These are phyloP conservation scores for Kwoniella mangroviensis DNA, from an alignment of 768 basidiomycete genomes.

Conservation along the genomic window DNA sequence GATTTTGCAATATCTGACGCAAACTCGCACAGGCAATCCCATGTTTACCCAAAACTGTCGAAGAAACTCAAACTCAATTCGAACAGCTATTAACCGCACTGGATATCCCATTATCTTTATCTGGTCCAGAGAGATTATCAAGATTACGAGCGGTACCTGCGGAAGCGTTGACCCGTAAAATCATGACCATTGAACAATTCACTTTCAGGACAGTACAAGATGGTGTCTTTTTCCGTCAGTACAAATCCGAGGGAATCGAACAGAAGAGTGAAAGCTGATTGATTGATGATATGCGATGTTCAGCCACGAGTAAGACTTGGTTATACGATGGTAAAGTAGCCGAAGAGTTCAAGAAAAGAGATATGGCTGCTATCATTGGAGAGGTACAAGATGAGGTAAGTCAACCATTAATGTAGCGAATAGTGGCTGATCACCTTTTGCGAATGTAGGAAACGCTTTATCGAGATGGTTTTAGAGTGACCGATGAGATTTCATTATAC, in stretches of 20 bases:
- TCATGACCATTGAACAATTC: conserved; percentile 31
- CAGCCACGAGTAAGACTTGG: conserved; percentile 17
- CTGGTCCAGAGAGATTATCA: conserved; percentile 18
- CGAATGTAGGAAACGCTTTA: conserved; percentile 18
- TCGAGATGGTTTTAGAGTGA: conserved; percentile 8
- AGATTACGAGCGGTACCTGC: conserved; percentile 21
- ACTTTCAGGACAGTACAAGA: conserved; percentile 27
- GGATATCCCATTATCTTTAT: conserved; percentile 14
- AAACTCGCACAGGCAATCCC: conserved; percentile 19
- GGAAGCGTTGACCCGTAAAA: conserved; percentile 16
- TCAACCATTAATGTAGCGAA: too few species aligned
- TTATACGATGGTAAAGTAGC: conserved; percentile 23
- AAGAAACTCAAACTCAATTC: conserved; percentile 25
- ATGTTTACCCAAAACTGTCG: conserved; percentile 27
- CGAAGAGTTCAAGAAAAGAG: conserved; percentile 23
- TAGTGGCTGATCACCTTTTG: background rate
- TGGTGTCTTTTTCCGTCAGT: conserved; percentile 28
- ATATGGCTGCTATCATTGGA: conserved; percentile 30
- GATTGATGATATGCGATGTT: background rate
- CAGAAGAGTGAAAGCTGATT: background rate
- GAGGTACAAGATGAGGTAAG: conserved; percentile 26
- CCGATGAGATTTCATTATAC: background rate
- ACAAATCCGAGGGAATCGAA: background rate
- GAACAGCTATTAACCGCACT: conserved; percentile 20
- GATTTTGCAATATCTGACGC: background rate